phyloP scores from a whole-genome alignment of 2,329 filamentous ascomycete species.

The Elsinoe perseae region DNA sequence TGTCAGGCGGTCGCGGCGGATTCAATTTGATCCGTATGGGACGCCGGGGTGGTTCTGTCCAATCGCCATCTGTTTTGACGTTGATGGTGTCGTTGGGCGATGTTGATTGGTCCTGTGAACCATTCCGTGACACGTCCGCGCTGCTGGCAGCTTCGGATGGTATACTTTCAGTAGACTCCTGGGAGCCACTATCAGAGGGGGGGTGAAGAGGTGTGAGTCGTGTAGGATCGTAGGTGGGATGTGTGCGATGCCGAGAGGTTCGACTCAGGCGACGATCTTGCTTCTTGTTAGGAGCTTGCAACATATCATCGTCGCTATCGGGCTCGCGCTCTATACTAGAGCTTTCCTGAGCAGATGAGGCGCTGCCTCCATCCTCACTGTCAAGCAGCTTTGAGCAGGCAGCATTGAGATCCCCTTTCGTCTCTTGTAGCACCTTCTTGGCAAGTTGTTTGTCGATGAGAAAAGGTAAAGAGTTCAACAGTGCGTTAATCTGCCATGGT shows the following conservation, averaged over 20 bases:
- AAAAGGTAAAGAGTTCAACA: conserved; percentile 45
- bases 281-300: conserved; percentile 45
- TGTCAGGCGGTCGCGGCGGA: conserved; percentile 26
- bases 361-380: conserved; percentile 37
- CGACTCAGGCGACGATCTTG: conserved; percentile 40
- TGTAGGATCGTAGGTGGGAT: conserved; percentile 22
- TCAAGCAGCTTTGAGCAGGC: conserved; percentile 48
- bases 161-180: conserved; percentile 30
- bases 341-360: conserved; percentile 38
- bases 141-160: conserved; percentile 28
- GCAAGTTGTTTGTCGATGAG: conserved; percentile 45
- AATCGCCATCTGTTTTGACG: conserved; percentile 12
- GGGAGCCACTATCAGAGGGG: conserved; percentile 26
- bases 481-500: conserved; percentile 50
- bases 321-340: conserved; percentile 46
- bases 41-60: conserved; percentile 13
- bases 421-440: conserved; percentile 45
- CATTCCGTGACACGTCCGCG: conserved; percentile 24
- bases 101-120: conserved; percentile 17
- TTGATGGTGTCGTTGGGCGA: conserved; percentile 19
- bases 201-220: conserved; percentile 28
- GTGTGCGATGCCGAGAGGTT: conserved; percentile 33
- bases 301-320: conserved; percentile 43
- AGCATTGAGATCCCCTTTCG: conserved; percentile 46
- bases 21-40: conserved; percentile 30